Evolutionary conservation across 768 basidiomycete genomes (phyloP), one percentile per base, ranked within the genome.

Genomic region (Xerocomellus chrysenteron): DNA sequence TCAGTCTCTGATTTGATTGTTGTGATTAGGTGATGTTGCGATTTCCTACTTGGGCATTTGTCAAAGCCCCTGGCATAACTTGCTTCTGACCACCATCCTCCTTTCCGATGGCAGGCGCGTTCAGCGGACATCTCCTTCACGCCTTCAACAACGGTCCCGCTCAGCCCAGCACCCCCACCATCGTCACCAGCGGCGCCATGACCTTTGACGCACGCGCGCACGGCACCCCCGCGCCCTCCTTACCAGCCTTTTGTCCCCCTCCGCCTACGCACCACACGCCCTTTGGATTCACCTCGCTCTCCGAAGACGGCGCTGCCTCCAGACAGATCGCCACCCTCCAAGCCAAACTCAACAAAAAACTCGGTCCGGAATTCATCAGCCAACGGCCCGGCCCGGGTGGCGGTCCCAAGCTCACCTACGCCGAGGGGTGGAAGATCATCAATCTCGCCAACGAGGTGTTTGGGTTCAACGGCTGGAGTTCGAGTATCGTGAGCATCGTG

Each of bases 361-460:
- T 99, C 19, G 97, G 97, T 3, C 97, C 97, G 2, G 97, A 98
- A 74, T 97, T 83, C 66, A 82, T 99, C 53, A 93, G 91, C 3
- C 87, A 88, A 60, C 80, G 97, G 16, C 88, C 91, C 8, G 95
- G 96, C 5, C 93, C 92, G 2, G 89, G 87, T 17, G 90, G 88
- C 41, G 92, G 90, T 4, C 82, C 83, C 16, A 97, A 95, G 71
- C 76, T 99, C 45, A 94, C 89, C 16, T 98, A 99, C 67, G 88
- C 90, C 1, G 96, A 98, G 69, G 97, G 96, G 0, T 98, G 96
- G 96, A 95, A 93, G 75, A 87, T 94, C 37, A 97, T 99, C 72
- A 96, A 95, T 67, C 80, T 99, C 24, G 97, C 96, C 2, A 99
- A 99, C 69, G 96, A 99, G 61, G 90, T 98, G 42, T 98, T 99